Conservation (phyloP, 2,329 filamentous ascomycete species). For the Cladophialophora bantiana region DNA sequence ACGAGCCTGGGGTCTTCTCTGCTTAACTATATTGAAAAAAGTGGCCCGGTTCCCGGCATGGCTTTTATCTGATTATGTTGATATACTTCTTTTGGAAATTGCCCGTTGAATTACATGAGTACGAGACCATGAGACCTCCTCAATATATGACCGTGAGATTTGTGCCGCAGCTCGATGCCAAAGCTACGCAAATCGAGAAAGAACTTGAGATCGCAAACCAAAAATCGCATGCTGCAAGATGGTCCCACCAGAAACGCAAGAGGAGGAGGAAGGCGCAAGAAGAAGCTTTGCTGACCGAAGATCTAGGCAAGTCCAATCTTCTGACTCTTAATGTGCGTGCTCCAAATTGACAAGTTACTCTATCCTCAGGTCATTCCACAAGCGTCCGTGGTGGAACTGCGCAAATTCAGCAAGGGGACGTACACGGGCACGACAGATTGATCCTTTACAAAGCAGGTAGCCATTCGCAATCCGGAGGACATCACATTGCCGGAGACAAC, state of each 20-base stretch:
- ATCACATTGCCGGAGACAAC: background rate
- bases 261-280: slow-evolving; percentile 5
- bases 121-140: background rate
- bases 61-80: background rate
- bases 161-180: slow-evolving; percentile 4
- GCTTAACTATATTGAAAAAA: slow-evolving; percentile 5
- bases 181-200: slow-evolving; percentile 5
- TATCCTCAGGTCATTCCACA: background rate
- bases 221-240: slow-evolving; percentile 10
- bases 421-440: background rate
- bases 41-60: background rate
- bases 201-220: slow-evolving; percentile 16
- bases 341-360: background rate
- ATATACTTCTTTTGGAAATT: background rate
- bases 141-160: slow-evolving; percentile 5
- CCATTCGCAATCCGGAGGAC: background rate
- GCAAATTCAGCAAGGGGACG: background rate
- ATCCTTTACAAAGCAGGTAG: background rate
- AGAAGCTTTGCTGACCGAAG: background rate
- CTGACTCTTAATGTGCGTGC: background rate
- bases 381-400: background rate
- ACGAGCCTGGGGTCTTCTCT: background rate
- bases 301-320: background rate
- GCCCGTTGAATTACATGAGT: slow-evolving; percentile 3
- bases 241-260: slow-evolving; percentile 6